These are phyloP conservation scores for Calocybe indica DNA, from an alignment of 768 basidiomycete genomes.

Conservation along the genomic window DNA sequence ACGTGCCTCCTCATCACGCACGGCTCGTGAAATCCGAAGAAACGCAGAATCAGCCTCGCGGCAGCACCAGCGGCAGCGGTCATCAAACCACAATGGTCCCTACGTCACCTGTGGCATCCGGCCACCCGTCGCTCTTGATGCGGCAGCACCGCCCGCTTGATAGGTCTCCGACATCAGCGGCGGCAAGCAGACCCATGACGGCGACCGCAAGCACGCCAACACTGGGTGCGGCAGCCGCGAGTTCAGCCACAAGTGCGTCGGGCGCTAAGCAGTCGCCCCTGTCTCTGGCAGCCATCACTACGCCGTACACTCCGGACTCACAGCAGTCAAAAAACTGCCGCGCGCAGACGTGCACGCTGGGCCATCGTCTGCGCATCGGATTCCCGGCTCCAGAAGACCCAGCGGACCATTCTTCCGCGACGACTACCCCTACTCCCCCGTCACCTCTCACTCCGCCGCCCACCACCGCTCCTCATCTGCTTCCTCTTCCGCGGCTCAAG, in stretches of 20 bases:
- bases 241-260: no score
- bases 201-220: constrained; percentile 3
- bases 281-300: constrained; percentile 34
- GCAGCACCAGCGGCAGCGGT: constrained; percentile 21
- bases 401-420: constrained; percentile 19
- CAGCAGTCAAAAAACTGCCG: constrained; percentile 66
- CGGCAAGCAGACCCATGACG: constrained; percentile 5
- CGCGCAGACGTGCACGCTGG: constrained; percentile 77
- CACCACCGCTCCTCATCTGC: constrained; percentile 5
- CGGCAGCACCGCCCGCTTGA: constrained; percentile 11
- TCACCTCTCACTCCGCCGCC: no score
- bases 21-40: constrained; percentile 12
- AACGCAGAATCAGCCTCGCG: constrained; percentile 14
- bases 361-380: constrained; percentile 72
- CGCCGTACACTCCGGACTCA: constrained; percentile 27
- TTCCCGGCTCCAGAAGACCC: constrained; percentile 14
- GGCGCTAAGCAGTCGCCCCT: constrained; percentile 25
- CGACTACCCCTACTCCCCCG: neutral
- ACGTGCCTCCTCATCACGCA: constrained; percentile 16
- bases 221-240: constrained; percentile 10
- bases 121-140: constrained; percentile 17
- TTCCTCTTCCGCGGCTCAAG: constrained; percentile 3
- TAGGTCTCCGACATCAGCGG: constrained; percentile 19
- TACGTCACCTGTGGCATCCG: constrained; percentile 15
- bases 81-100: constrained; percentile 14